Evolutionary conservation across 1,284 basidiomycete genomes (phyloP).

Genomic region (Psilocybe mexicana): DNA sequence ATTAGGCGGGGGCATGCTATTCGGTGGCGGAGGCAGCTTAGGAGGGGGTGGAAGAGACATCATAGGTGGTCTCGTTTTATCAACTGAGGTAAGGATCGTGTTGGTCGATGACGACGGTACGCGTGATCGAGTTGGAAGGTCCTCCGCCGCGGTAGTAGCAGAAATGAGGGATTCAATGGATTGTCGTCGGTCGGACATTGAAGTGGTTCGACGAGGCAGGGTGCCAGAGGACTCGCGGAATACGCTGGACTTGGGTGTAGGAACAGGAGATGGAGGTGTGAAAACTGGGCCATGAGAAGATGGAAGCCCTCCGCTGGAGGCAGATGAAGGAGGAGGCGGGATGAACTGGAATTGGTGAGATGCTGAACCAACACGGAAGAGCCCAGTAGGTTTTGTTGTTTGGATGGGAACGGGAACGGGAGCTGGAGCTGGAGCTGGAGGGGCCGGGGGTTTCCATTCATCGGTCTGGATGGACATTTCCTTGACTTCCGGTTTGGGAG

Average conservation of each 20-base stretch:
- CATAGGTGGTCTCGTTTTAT: slow-evolving; percentile 80
- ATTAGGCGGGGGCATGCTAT: slow-evolving; percentile 70
- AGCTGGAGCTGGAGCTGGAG: slow-evolving; percentile 30
- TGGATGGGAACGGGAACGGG: slow-evolving; percentile 24
- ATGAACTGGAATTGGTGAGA: slow-evolving; percentile 31
- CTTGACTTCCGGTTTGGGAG: slow-evolving; percentile 60
- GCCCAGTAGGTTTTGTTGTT: slow-evolving; percentile 34
- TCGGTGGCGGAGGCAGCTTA: slow-evolving; percentile 73
- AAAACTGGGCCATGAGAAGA: slow-evolving; percentile 20
- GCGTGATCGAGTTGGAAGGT: slow-evolving; percentile 46
- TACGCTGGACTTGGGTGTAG: slow-evolving; percentile 42
- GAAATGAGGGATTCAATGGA: slow-evolving; percentile 69
- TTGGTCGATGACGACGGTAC: slow-evolving; percentile 46
- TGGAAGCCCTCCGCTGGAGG: slow-evolving; percentile 15
- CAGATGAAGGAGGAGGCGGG: slow-evolving; percentile 5
- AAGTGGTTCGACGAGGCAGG: slow-evolving; percentile 35
- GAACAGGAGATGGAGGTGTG: slow-evolving; percentile 30
- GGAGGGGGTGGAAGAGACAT: slow-evolving; percentile 88
- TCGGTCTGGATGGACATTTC: slow-evolving; percentile 83
- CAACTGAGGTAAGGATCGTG: slow-evolving; percentile 44
- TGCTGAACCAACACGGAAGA: slow-evolving; percentile 59
- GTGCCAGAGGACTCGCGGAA: slow-evolving; percentile 37
- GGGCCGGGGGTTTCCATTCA: slow-evolving; percentile 46
- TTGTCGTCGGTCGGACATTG: slow-evolving; percentile 46
- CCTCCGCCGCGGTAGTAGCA: slow-evolving; percentile 42